Conservation (phyloP, 148 eudicot genomes). For the Rhododendron molle region DNA sequence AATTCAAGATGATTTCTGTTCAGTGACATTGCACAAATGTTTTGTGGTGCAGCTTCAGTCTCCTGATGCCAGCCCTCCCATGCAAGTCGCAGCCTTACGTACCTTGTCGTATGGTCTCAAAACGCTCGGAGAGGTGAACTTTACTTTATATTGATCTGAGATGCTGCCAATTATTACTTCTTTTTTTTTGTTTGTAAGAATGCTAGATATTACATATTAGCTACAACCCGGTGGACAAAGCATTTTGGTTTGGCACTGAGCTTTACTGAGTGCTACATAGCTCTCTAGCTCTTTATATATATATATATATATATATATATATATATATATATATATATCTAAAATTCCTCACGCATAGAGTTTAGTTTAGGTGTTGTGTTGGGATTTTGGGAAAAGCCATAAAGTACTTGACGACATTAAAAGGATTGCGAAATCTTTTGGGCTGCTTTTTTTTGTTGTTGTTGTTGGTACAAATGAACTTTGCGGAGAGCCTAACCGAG, state of each 20-base stretch:
- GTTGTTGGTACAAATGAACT: background rate
- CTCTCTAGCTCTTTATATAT: background rate
- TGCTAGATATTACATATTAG: background rate
- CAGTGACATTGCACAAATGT: background rate
- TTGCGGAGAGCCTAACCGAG: background rate
- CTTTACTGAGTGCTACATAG: background rate
- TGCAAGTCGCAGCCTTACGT: conserved; percentile 81
- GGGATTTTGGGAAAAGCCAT: background rate
- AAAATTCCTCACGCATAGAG: no score
- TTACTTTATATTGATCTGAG: background rate
- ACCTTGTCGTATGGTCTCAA: conserved; percentile 81
- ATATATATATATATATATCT: background rate
- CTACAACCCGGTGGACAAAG: background rate
- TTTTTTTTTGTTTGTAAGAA: background rate
- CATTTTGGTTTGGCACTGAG: background rate
- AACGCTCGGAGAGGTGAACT: conserved; percentile 87
- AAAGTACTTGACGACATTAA: background rate
- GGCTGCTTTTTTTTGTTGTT: background rate
- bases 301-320: no score
- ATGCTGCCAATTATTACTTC: background rate
- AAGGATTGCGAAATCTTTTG: background rate
- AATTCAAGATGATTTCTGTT: conserved; percentile 1
- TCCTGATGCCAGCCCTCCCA: conserved; percentile 62
- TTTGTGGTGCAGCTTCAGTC: conserved; percentile 70
- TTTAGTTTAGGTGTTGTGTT: background rate